phyloP scores from a whole-genome alignment of 768 basidiomycete genomes.

The Pleurotus djamor region DNA sequence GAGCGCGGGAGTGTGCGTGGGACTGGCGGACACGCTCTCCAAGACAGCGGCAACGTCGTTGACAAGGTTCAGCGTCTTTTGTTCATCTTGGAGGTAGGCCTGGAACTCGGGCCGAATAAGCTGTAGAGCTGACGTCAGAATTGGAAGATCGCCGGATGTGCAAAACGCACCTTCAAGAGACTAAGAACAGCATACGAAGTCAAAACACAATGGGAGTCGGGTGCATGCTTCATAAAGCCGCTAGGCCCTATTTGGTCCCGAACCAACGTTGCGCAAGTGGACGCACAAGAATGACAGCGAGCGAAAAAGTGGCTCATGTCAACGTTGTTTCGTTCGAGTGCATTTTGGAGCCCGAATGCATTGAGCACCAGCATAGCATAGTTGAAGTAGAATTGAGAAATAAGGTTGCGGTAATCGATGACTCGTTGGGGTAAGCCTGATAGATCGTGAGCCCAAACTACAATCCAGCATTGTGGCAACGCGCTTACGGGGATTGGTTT shows the following conservation, averaged over 20 bases:
- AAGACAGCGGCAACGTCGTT: constrained; percentile 82
- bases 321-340: constrained; percentile 73
- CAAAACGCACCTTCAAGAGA: constrained; percentile 73
- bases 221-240: constrained; percentile 79
- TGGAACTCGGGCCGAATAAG: constrained; percentile 84
- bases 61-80: constrained; percentile 65
- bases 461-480: not conserved
- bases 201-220: constrained; percentile 91
- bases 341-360: constrained; percentile 95
- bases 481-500: not conserved
- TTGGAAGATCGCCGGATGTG: not conserved
- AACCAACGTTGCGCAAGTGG: constrained; percentile 66
- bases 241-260: constrained; percentile 77
- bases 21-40: constrained; percentile 73
- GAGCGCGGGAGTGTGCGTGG: constrained; percentile 85
- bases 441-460: not conserved
- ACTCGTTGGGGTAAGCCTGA: constrained; percentile 22
- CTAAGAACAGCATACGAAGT: constrained; percentile 92
- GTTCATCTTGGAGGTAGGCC: constrained; percentile 70
- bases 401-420: constrained; percentile 45
- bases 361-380: constrained; percentile 89
- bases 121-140: constrained; percentile 31
- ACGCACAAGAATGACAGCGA: constrained; percentile 72
- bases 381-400: constrained; percentile 76
- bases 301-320: constrained; percentile 86